Conservation (phyloP, 306 rosid genomes). For the Quillaja saponaria region DNA sequence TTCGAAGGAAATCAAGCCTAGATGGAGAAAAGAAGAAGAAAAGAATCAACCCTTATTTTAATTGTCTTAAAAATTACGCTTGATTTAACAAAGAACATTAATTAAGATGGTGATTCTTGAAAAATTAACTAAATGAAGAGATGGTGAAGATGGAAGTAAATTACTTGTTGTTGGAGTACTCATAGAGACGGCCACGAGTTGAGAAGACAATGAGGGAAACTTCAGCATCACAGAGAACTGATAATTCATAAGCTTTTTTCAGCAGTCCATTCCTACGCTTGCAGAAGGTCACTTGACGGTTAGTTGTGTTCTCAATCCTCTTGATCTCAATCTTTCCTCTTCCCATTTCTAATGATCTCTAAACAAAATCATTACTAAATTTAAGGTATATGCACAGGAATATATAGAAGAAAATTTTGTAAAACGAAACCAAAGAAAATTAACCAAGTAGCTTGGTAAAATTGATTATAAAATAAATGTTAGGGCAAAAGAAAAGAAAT, state of each 20-base stretch:
- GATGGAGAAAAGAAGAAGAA: no score
- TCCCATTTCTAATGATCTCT: slow-evolving; percentile 50
- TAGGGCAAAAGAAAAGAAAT: no score
- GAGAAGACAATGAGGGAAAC: slow-evolving; percentile 92
- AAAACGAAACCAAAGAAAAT: no score
- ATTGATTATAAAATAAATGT: no score
- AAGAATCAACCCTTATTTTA: no score
- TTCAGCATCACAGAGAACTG: slow-evolving; percentile 94
- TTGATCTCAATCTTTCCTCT: slow-evolving; percentile 96
- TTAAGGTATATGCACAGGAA: no score
- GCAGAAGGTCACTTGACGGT: slow-evolving; percentile 90
- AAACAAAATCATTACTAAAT: no score
- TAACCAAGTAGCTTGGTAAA: no score
- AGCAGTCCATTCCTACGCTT: slow-evolving; percentile 89
- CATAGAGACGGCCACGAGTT: slow-evolving; percentile 86
- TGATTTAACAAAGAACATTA: neutral
- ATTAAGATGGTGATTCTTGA: no score
- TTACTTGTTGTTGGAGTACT: slow-evolving; percentile 84
- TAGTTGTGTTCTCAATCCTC: slow-evolving; percentile 88
- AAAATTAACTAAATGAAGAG: neutral
- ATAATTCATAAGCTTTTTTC: slow-evolving; percentile 89
- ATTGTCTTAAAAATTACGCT: no score
- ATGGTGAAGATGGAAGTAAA: neutral
- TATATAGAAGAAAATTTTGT: no score
- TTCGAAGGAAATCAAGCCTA: no score